Evolutionary conservation across 2,329 filamentous ascomycete genomes (phyloP), one percentile per base, ranked within the genome.

Genomic region (Fusarium piperis): DNA sequence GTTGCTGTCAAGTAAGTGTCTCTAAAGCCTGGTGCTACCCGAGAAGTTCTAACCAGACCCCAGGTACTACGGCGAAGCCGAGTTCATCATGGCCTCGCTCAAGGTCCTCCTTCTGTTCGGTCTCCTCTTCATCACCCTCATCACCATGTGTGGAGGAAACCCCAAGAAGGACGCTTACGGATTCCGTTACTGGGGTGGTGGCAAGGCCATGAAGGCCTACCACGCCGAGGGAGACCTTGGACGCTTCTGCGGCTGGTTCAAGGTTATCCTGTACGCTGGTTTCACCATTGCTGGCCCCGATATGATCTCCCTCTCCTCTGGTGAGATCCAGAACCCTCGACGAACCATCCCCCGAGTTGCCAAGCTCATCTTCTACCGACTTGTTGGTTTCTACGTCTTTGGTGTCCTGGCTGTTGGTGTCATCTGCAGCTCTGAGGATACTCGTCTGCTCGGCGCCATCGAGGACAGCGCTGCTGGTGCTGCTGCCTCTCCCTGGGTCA

Each of bases 311-410:
- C 86, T 89, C 55, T 82, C 84, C 2, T 81, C 83, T 2, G 84
- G 83, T 48, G 91, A 93, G 79, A 87, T 90, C 18, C 86, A 90
- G 74, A 91, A 92, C 76, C 91, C 91, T 3, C 86, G 91, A 44
- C 80, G 81, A 26, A 87, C 89, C 32, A 89, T 94, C 80, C 92
- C 92, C 1, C 87, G 86, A 64, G 92, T 92, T 1, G 93, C 88
- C 82, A 93, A 92, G 71, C 89, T 90, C 51, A 90, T 93, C 35
- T 93, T 94, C 80, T 93, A 91, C 79, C 90, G 92, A 55, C 83
- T 94, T 33, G 91, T 90, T 0, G 81, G 86, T 2, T 93, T 94
- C 81, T 94, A 93, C 80, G 86, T 93, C n/a, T 84, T 94, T 78
- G 71, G 84, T 84, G 86, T 91, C 39, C 87, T 90, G 63, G 83